A percentile compares a stretch with the other conserved stretches of the same genome.
These are phyloP conservation scores for Calonectria leucothoes DNA, from an alignment of 2,329 filamentous ascomycete genomes.

Conservation along the genomic window DNA sequence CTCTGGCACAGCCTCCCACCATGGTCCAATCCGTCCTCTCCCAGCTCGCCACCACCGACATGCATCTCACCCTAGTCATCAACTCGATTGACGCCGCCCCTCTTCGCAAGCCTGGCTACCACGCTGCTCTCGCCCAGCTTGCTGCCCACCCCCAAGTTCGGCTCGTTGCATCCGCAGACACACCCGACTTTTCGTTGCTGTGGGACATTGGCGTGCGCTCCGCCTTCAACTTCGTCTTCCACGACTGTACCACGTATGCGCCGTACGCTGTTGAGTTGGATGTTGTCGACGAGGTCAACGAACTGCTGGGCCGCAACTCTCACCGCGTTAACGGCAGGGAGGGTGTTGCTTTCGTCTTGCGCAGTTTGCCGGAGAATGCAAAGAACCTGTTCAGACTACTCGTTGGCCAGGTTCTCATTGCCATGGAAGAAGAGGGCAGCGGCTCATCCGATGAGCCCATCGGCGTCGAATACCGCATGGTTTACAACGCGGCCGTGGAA, in stretches of 20 bases:
- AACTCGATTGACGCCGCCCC: constrained; percentile 88
- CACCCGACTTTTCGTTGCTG: constrained; percentile 85
- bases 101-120: constrained; percentile 77
- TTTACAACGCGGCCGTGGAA: constrained; percentile 96
- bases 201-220: constrained; percentile 91
- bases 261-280: constrained; percentile 80
- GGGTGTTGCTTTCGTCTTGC: constrained; percentile 90
- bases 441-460: constrained; percentile 62
- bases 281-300: constrained; percentile 90
- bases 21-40: constrained; percentile 76
- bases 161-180: constrained; percentile 85
- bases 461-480: constrained; percentile 87
- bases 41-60: constrained; percentile 60
- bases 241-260: constrained; percentile 92
- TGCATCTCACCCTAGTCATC: constrained; percentile 75
- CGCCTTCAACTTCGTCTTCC: constrained; percentile 87
- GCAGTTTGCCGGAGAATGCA: constrained; percentile 91
- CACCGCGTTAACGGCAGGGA: constrained; percentile 88
- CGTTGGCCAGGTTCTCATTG: constrained; percentile 83
- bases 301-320: constrained; percentile 83
- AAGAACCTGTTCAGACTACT: constrained; percentile 87
- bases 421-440: constrained; percentile 70
- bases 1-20: constrained; percentile 73
- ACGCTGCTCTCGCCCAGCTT: constrained; percentile 80
- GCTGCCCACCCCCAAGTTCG: constrained; percentile 78